A percentile compares a stretch with the other conserved stretches of the same genome.
Conservation (phyloP, 1,284 basidiomycete genomes). For the Ganoderma sp. region DNA sequence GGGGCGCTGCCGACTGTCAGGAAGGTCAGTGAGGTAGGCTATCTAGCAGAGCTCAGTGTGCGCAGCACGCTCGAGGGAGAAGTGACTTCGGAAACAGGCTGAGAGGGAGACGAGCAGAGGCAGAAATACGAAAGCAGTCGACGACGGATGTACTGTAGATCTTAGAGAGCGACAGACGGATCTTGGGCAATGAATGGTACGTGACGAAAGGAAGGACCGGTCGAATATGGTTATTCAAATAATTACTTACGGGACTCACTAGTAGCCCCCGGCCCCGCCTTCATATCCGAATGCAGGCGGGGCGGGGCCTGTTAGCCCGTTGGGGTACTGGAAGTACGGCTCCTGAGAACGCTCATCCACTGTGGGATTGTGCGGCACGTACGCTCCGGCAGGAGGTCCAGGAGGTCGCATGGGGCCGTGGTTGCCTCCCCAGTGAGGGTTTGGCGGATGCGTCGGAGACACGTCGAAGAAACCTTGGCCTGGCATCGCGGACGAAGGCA, state of each 20-base stretch:
- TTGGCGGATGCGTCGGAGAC: conserved; percentile 13
- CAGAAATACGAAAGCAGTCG: conserved; percentile 24
- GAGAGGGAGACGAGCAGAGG: background rate
- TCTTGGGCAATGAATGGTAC: conserved; percentile 7
- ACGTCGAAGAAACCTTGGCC: conserved; percentile 22
- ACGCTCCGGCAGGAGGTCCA: background rate
- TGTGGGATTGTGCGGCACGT: conserved; percentile 10
- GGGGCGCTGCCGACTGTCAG: conserved; percentile 7
- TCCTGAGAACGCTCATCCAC: conserved; percentile 22
- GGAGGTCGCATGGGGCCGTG: conserved; percentile 5
- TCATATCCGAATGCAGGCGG: conserved; percentile 14
- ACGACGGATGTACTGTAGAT: conserved; percentile 22
- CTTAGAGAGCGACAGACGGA: conserved; percentile 22
- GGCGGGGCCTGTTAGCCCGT: conserved; percentile 17
- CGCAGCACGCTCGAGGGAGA: conserved; percentile 10
- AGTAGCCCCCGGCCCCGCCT: conserved; percentile 16
- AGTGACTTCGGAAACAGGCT: background rate
- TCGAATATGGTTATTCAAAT: conserved; percentile 16
- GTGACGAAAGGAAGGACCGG: conserved; percentile 1
- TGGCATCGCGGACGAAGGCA: conserved; percentile 18
- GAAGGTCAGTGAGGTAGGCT: background rate
- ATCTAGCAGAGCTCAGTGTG: background rate
- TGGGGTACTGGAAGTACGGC: conserved; percentile 20
- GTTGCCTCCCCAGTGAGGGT: conserved; percentile 5
- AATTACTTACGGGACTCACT: conserved; percentile 16